Base-by-base conservation (phyloP, 192 early-diverging fungal genomes). In the Jimgerdemannia flammicorona region DNA sequence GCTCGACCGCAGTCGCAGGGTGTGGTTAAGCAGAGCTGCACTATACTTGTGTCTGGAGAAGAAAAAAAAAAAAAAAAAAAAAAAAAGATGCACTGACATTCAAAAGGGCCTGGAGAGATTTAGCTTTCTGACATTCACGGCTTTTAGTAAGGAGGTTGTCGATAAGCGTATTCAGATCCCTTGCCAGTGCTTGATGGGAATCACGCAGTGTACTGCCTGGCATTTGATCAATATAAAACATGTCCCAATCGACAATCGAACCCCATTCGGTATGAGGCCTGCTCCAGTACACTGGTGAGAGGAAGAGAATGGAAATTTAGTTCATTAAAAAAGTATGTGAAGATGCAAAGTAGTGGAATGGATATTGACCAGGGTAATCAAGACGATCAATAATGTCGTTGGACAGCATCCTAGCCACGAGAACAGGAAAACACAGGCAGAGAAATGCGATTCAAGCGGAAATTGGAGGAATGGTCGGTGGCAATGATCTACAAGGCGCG, bases 201-300 rank as follows among this genome's bases (percentile, higher is more conserved):
- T 59, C 49, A 59, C 49, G 49, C 49, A 59, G 49, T 59, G 49
- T 59, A 59, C 49, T 59, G 49, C 49, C 49, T 59, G 49, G 49
- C 49, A 59, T 59, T 59, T 59, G 49, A 59, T 59, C 49, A 59
- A 59, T 59, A 59, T 59, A 59, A 59, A 59, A 59, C 49, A 59
- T 2, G 49, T 59, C 49, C 49, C 49, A 59, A 59, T 59, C 49
- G 0, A 59, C 49, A 59, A 59, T 59, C 49, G 49, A 59, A 59
- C 49, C 49, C 49, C 49, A 59, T 59, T 59, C 49, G 49, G 49
- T 59, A 59, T 59, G 49, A 59, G 49, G 49, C 49, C 14, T 59
- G 49, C 2, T 59, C 49, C 49, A 59, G 49, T 59, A 59, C 49
- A 59, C 49, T 59, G 49, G 49, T 59, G 49, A 59, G 49, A 59